Conservation (phyloP, 176 grass and related monocot species). For the Carex myosuroides region DNA sequence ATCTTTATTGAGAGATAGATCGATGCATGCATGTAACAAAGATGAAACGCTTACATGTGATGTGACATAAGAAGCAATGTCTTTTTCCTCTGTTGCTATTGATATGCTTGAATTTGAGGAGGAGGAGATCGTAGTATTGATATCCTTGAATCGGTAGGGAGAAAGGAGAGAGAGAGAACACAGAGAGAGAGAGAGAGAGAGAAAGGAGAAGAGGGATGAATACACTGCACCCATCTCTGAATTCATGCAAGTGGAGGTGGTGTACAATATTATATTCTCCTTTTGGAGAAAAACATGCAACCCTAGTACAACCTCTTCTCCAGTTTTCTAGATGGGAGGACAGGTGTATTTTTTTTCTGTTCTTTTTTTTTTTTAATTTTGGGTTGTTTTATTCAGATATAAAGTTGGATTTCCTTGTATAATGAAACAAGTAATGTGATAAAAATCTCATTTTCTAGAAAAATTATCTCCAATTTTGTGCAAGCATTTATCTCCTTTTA, state of each 20-base stretch:
- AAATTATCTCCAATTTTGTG: too few relatives aligned
- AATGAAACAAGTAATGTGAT: too few relatives aligned
- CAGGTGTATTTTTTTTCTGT: not conserved
- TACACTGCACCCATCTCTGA: conserved; percentile 43
- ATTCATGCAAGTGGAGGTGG: conserved; percentile 27
- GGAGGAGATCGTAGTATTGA: not conserved
- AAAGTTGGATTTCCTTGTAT: too few relatives aligned
- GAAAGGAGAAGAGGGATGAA: not conserved
- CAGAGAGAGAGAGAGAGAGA: not conserved
- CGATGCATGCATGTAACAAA: not conserved
- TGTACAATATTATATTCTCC: conserved; percentile 32
- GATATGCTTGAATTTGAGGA: not conserved
- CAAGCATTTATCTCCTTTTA: not conserved
- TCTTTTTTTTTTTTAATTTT: not conserved
- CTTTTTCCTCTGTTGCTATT: not conserved
- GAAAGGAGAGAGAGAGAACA: not conserved
- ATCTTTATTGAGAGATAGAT: not conserved
- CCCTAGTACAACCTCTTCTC: not conserved
- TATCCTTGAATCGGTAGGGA: not conserved
- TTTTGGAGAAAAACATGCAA: not conserved
- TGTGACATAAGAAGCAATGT: not conserved
- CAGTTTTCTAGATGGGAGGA: not conserved
- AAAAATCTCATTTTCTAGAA: too few relatives aligned
- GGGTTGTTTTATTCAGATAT: too few relatives aligned
- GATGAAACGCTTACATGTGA: not conserved